phyloP scores from a whole-genome alignment of 2,329 filamentous ascomycete species.

The Aureobasidium vineae region DNA sequence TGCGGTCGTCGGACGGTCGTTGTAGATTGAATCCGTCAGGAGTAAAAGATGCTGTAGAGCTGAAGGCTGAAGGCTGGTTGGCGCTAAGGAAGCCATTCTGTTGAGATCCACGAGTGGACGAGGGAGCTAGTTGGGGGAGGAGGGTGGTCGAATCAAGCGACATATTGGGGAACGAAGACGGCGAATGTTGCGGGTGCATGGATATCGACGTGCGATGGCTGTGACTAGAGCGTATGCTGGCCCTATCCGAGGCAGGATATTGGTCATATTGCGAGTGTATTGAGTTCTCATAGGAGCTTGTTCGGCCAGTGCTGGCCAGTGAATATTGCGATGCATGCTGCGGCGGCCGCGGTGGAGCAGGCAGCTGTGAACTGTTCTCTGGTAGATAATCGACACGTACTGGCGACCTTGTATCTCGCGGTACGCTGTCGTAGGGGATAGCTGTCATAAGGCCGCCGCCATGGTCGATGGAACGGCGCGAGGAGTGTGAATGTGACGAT shows the following conservation, averaged over 20 bases:
- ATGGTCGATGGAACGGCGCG: constrained; percentile 60
- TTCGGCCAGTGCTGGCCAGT: constrained; percentile 19
- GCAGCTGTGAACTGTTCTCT: constrained; percentile 57
- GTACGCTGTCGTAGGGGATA: constrained; percentile 76
- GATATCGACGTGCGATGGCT: constrained; percentile 53
- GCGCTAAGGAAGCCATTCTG: constrained; percentile 43
- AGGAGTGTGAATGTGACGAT: constrained; percentile 58
- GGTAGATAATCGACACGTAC: constrained; percentile 72
- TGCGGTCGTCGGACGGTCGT: constrained; percentile 73
- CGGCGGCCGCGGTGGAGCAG: constrained; percentile 32
- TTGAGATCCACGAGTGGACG: constrained; percentile 43
- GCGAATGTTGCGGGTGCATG: constrained; percentile 57
- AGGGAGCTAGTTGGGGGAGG: constrained; percentile 41
- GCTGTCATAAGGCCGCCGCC: constrained; percentile 81
- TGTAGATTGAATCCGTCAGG: constrained; percentile 62
- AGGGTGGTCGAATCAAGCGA: constrained; percentile 43
- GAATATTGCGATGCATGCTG: constrained; percentile 31
- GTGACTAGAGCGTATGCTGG: constrained; percentile 63
- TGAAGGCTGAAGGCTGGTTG: constrained; percentile 48
- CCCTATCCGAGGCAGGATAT: constrained; percentile 58
- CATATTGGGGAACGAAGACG: constrained; percentile 51
- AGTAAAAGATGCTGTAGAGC: constrained; percentile 50
- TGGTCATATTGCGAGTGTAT: constrained; percentile 35
- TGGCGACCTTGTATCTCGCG: constrained; percentile 65
- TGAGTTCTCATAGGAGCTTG: constrained; percentile 25